phyloP scores from a whole-genome alignment of 2,329 filamentous ascomycete genomes.

The Neurospora crassa region DNA sequence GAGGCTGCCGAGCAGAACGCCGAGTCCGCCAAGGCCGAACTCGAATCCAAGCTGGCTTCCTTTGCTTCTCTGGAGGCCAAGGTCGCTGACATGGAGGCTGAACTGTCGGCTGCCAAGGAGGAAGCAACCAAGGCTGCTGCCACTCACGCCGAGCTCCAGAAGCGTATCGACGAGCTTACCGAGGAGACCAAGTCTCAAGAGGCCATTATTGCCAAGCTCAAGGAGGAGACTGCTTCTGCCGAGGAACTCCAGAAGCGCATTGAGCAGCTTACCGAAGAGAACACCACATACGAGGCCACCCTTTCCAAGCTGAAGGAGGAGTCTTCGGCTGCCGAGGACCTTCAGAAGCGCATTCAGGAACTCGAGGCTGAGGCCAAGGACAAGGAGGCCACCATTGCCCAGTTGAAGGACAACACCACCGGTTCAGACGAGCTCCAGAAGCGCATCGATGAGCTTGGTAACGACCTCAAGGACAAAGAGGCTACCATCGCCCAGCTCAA shows the following conservation, averaged over 20 bases:
- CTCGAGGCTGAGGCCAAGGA: conserved; percentile 30
- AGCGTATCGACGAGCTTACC: conserved; percentile 35
- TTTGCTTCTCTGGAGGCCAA: conserved; percentile 29
- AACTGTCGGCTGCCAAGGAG: conserved; percentile 36
- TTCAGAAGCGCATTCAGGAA: conserved; percentile 32
- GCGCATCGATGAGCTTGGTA: conserved; percentile 37
- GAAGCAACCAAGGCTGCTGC: conserved; percentile 34
- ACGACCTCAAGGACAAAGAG: conserved; percentile 36
- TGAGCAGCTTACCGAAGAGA: conserved; percentile 41
- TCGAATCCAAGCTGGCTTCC: conserved; percentile 33
- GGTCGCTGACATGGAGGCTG: conserved; percentile 33
- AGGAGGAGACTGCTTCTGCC: conserved; percentile 44
- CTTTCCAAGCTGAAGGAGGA: conserved; percentile 41
- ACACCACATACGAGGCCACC: conserved; percentile 34
- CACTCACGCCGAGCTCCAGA: conserved; percentile 37
- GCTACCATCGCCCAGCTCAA: conserved; percentile 37
- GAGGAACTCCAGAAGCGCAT: conserved; percentile 47
- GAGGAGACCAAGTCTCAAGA: conserved; percentile 25
- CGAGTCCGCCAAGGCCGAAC: conserved; percentile 31
- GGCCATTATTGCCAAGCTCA: conserved; percentile 46
- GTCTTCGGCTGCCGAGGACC: conserved; percentile 32
- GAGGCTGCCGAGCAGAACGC: conserved; percentile 38
- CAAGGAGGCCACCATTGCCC: conserved; percentile 34
- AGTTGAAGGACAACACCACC: conserved; percentile 39
- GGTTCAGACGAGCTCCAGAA: conserved; percentile 38